Evolutionary conservation across 306 rosid species (phyloP).

Genomic region (Canavalia gladiata): DNA sequence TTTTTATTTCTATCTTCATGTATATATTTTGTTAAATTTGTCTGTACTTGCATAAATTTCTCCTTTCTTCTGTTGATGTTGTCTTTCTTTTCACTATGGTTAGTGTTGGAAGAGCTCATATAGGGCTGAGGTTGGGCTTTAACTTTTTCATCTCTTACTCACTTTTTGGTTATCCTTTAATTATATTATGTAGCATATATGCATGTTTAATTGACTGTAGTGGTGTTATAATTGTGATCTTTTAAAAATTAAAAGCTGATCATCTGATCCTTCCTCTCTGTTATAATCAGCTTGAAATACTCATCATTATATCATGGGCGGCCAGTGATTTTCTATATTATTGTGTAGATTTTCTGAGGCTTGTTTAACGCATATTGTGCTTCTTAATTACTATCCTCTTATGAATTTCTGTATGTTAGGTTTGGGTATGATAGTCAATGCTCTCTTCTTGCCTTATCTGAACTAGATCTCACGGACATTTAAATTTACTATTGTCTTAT

Average conservation of each 20-base stretch:
- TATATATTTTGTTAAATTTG: constrained; percentile 17
- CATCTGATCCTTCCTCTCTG: not conserved
- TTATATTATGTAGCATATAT: constrained; percentile 4
- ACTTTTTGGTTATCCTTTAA: constrained; percentile 8
- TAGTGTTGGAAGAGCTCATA: constrained; percentile 13
- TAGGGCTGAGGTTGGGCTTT: constrained; percentile 5
- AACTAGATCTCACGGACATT: not conserved
- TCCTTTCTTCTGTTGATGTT: constrained; percentile 6
- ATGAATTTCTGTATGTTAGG: not conserved
- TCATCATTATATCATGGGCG: not conserved
- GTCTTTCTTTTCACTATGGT: constrained; percentile 26
- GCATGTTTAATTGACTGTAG: not conserved
- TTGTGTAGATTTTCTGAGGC: not conserved
- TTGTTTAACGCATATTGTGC: not conserved
- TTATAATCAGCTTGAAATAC: not conserved
- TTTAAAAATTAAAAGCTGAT: not conserved
- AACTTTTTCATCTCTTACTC: constrained; percentile 6
- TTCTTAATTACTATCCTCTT: not conserved
- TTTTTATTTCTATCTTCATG: constrained; percentile 35
- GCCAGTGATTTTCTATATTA: not conserved
- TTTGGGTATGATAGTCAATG: not conserved
- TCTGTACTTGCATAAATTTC: constrained; percentile 19
- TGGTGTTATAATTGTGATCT: constrained; percentile 23
- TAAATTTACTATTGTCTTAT: not conserved
- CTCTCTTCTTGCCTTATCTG: not conserved